These are phyloP conservation scores for Incumbomyces lentus DNA, from an alignment of 2,329 filamentous ascomycete genomes.

Conservation along the genomic window DNA sequence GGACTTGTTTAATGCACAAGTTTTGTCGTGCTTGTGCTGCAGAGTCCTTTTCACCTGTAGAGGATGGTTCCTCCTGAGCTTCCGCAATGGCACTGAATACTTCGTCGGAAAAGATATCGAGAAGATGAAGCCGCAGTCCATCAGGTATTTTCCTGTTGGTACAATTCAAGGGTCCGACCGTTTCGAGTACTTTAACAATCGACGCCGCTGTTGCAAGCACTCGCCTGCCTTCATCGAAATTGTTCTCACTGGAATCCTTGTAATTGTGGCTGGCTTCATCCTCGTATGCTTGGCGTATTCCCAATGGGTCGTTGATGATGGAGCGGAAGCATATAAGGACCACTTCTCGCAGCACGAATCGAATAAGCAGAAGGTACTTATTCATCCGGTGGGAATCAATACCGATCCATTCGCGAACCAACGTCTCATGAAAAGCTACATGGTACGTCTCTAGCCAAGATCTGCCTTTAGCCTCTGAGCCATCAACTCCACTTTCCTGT, in stretches of 20 bases:
- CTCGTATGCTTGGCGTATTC: constrained; percentile 13
- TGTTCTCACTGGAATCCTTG: background rate
- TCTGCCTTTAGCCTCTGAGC: background rate
- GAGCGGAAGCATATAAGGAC: constrained; percentile 18
- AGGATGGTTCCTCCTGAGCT: background rate
- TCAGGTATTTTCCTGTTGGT: constrained; percentile 56
- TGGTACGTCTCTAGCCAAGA: constrained; percentile 13
- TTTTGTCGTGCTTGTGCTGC: background rate
- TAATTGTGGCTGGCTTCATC: constrained; percentile 10
- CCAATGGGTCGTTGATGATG: constrained; percentile 19
- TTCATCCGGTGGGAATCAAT: constrained; percentile 74
- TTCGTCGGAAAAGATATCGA: constrained; percentile 91
- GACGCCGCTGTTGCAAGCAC: constrained; percentile 32
- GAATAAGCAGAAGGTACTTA: constrained; percentile 80
- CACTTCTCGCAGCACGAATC: constrained; percentile 38
- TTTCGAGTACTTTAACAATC: constrained; percentile 26
- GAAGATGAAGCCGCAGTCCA: constrained; percentile 72
- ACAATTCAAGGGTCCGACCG: constrained; percentile 11
- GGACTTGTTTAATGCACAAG: background rate
- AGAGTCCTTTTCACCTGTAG: background rate
- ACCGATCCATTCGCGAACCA: constrained; percentile 57
- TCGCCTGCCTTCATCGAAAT: constrained; percentile 20
- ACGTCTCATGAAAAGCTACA: constrained; percentile 58
- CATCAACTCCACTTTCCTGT: background rate
- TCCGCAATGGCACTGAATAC: constrained; percentile 50